These are phyloP conservation scores for Pseudogymnoascus sp. DNA, from an alignment of 2,329 filamentous ascomycete genomes.

Conservation along the genomic window DNA sequence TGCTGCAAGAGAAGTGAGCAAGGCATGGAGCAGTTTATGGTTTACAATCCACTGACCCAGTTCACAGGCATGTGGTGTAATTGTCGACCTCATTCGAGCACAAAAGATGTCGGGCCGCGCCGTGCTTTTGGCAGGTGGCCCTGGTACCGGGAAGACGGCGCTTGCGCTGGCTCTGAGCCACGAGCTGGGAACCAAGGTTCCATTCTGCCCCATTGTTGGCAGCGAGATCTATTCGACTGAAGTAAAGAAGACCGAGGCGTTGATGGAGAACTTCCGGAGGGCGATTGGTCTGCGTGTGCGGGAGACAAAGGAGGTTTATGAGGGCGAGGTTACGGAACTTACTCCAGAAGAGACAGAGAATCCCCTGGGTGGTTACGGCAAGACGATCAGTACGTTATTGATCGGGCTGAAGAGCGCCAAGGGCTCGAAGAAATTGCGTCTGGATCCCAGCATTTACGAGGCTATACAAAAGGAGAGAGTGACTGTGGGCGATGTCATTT, in stretches of 20 bases:
- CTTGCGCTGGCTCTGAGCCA: slow-evolving; percentile 92
- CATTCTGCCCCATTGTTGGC: slow-evolving; percentile 95
- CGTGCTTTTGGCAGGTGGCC: slow-evolving; percentile 86
- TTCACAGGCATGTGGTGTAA: slow-evolving; percentile 79
- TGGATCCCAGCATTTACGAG: slow-evolving; percentile 98
- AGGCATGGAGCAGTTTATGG: neutral
- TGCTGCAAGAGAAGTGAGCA: slow-evolving; percentile 72
- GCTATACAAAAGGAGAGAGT: slow-evolving; percentile 98
- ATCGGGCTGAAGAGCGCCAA: slow-evolving; percentile 93
- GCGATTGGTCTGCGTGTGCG: slow-evolving; percentile 95
- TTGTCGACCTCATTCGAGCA: slow-evolving; percentile 89
- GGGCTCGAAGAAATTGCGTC: slow-evolving; percentile 93
- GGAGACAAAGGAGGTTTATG: slow-evolving; percentile 98
- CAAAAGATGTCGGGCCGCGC: slow-evolving; percentile 98
- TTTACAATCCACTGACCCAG: neutral
- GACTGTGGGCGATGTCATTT: slow-evolving; percentile 92
- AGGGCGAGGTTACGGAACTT: slow-evolving; percentile 95
- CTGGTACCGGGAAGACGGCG: slow-evolving; percentile 94
- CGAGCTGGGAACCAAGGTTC: slow-evolving; percentile 95
- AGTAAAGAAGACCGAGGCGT: slow-evolving; percentile 97
- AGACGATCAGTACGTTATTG: slow-evolving; percentile 92
- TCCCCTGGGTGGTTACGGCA: slow-evolving; percentile 89
- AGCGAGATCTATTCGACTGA: slow-evolving; percentile 97
- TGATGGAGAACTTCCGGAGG: slow-evolving; percentile 98
- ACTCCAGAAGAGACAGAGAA: slow-evolving; percentile 98